These are phyloP conservation scores for Candida nitratophila DNA, from an alignment of 805 yeast species.

Conservation along the genomic window DNA sequence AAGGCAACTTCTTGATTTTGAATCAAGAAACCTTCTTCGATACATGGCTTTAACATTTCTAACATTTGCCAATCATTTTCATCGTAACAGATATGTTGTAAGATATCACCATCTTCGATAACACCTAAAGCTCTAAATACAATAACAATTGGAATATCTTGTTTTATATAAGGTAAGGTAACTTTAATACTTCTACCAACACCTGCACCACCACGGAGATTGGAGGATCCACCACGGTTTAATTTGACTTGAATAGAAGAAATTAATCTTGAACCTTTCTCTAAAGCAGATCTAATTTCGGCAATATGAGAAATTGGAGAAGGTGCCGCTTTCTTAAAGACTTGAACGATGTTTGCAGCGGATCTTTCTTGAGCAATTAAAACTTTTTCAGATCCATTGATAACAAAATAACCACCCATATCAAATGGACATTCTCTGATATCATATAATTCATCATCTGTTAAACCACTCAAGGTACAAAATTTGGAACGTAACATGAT, in stretches of 20 bases:
- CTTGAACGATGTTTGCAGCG: constrained; percentile 98
- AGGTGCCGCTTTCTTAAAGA: constrained; percentile 94
- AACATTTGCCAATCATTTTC: constrained; percentile 99
- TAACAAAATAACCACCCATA: constrained; percentile 99
- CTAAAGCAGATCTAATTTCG: constrained; percentile 93
- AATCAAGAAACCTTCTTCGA: constrained; percentile 96
- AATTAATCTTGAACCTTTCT: constrained; percentile 93
- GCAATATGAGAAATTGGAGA: constrained; percentile 95
- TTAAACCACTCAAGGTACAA: constrained; percentile 83
- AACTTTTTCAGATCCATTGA: constrained; percentile 97
- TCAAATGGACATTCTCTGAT: constrained; percentile 98
- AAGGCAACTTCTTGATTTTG: constrained; percentile 98
- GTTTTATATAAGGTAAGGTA: constrained; percentile 91
- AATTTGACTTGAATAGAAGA: constrained; percentile 91
- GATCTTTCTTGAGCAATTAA: constrained; percentile 97
- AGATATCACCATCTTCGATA: constrained; percentile 97
- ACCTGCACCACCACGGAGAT: constrained; percentile 37
- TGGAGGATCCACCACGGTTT: constrained; percentile 41
- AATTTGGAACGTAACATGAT: constrained; percentile 96
- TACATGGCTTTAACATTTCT: constrained; percentile 98
- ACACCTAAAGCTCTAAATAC: constrained; percentile 97
- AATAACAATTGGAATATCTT: constrained; percentile 94
- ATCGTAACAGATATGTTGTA: constrained; percentile 97
- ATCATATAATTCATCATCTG: constrained; percentile 90
- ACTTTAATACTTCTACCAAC: constrained; percentile 85